phyloP scores from a whole-genome alignment of 2,329 filamentous ascomycete genomes.

The Neurospora sp. region DNA sequence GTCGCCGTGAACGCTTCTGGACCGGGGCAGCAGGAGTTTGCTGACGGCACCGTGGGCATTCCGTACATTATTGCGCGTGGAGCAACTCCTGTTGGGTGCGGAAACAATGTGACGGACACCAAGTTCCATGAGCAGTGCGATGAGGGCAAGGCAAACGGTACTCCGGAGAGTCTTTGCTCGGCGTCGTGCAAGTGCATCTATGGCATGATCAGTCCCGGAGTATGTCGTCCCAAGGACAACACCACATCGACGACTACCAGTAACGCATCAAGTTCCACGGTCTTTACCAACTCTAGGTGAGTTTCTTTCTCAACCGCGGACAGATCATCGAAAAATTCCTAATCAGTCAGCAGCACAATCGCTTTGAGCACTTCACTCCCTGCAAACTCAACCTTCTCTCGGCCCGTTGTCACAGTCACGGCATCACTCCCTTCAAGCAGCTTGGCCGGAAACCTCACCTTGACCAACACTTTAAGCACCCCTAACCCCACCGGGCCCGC shows the following conservation, averaged over 20 bases:
- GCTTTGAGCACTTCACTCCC: neutral
- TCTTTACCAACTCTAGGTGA: slow-evolving; percentile 10
- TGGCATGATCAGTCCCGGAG: slow-evolving; percentile 20
- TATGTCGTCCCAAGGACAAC: slow-evolving; percentile 9
- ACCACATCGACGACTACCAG: slow-evolving; percentile 10
- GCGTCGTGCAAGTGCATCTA: slow-evolving; percentile 27
- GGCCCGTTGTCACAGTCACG: slow-evolving; percentile 1
- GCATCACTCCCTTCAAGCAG: slow-evolving; percentile 4
- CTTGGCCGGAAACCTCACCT: neutral
- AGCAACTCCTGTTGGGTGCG: slow-evolving; percentile 29
- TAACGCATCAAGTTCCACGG: slow-evolving; percentile 6
- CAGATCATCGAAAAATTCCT: neutral
- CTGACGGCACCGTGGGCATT: slow-evolving; percentile 26
- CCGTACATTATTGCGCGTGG: slow-evolving; percentile 33
- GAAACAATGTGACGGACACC: slow-evolving; percentile 26
- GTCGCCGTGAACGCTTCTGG: slow-evolving; percentile 28
- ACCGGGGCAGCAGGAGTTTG: slow-evolving; percentile 24
- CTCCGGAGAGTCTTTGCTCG: slow-evolving; percentile 26
- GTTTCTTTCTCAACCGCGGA: neutral
- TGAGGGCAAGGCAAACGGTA: slow-evolving; percentile 23
- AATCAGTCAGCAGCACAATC: slow-evolving; percentile 1
- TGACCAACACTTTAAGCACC: neutral
- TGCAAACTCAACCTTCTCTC: slow-evolving; percentile 6
- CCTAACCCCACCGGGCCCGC: neutral
- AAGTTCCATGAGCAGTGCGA: slow-evolving; percentile 31